phyloP scores from a whole-genome alignment of 78 protist species.

The Tieghemostelium lacteum region DNA sequence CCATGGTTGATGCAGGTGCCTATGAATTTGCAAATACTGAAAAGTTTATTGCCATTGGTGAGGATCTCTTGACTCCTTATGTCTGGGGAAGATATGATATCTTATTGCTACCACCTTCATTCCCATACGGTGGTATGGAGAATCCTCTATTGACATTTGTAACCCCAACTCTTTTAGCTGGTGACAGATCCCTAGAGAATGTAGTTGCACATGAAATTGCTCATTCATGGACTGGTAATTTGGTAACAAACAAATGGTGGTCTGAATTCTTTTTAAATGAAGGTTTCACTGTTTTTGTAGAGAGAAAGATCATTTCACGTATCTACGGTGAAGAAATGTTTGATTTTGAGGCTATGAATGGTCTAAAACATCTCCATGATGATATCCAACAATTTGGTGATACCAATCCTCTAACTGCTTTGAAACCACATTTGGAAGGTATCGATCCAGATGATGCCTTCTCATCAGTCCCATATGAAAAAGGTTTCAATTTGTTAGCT shows the following conservation, averaged over 20 bases:
- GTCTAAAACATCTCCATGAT: conserved; percentile 72
- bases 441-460: conserved; percentile 92
- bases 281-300: conserved; percentile 87
- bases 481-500: conserved; percentile 87
- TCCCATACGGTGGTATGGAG: conserved; percentile 95
- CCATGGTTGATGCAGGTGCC: conserved; percentile 77
- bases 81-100: conserved; percentile 90
- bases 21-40: conserved; percentile 92
- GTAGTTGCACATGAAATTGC: conserved; percentile 92
- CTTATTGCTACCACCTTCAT: conserved; percentile 88
- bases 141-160: conserved; percentile 87
- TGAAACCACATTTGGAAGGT: conserved; percentile 70
- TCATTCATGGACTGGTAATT: conserved; percentile 87
- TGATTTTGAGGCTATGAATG: conserved; percentile 78
- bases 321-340: conserved; percentile 62
- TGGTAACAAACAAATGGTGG: conserved; percentile 87
- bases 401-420: conserved; percentile 64
- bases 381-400: conserved; percentile 63
- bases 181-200: conserved; percentile 87
- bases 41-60: conserved; percentile 71
- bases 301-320: conserved; percentile 82
- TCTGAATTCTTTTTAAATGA: conserved; percentile 81
- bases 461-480: conserved; percentile 91
- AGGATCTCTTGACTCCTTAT: conserved; percentile 77
- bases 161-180: conserved; percentile 90